Evolutionary conservation across 306 rosid genomes (phyloP), one percentile per base, ranked within the genome.

Genomic region (Amphicarpaea edgeworthii): DNA sequence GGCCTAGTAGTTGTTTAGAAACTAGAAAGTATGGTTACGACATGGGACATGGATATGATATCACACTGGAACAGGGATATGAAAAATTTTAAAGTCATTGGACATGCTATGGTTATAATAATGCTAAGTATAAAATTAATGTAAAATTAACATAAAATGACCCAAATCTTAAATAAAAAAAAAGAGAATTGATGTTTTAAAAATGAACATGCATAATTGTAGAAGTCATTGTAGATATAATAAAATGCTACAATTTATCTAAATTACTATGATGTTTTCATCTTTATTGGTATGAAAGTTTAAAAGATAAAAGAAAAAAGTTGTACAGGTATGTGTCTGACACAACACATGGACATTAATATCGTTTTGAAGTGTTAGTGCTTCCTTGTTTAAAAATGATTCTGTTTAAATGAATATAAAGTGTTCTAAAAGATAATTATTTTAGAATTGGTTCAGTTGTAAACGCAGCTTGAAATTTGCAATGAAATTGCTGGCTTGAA

Each of bases 361-460:
- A 28, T n/a, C 7, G 15, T 59, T 28, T 32, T 61, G 68, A 61
- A 61, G 15, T 4, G 3, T 61, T 16, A n/a, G 3, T 3, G 12
- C 21, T 32, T n/a, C 20, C 12, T 32, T 61, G 3, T 15, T 14
- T 26, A 59, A 12, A 61, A 61, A 28, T 34, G 47, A 41, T 54
- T 45, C 57, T 34, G 64, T 70, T 47, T 15, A 49, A 75, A 19
- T 66, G 47, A 23, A 3, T 2, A 30, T 30, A 30, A 30, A 30
- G 37, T 30, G 6, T 30, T 3, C 26, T 3, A 57, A 68, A 58
- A 63, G 72, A 75, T 16, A 15, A 34, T 50, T 16, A 32, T 24
- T 50, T 34, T 63, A 38, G 50, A 54, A 23, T 45, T 55, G 70
- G 60, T 54, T 62, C 54, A 45, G 71, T 51, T 77, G 76, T 40